Conservation (phyloP, 1,139 yeast species). For the Hyphopichia fennica region DNA sequence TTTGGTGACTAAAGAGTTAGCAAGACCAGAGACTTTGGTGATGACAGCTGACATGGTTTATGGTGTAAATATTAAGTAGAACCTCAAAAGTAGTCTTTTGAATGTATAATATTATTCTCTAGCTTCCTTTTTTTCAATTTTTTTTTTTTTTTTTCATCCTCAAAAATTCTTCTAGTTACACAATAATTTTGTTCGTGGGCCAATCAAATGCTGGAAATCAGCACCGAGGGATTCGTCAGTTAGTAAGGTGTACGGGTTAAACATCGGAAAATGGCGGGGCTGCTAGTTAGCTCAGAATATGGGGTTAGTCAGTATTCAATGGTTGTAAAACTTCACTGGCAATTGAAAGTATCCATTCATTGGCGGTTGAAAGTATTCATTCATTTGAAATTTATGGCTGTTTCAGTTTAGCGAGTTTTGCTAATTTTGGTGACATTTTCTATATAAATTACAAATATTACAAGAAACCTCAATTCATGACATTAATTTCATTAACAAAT, state of each 20-base stretch:
- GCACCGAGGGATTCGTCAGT: background rate
- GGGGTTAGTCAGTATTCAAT: no score
- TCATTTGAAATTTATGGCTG: no score
- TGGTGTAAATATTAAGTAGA: background rate
- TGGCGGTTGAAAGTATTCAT: no score
- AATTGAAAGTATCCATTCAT: no score
- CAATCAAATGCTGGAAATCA: background rate
- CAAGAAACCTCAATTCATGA: no score
- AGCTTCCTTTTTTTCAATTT: background rate
- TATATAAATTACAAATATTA: no score
- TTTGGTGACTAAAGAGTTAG: conserved; percentile 37
- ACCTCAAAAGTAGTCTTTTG: background rate
- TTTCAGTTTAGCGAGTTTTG: no score
- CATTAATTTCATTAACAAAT: no score
- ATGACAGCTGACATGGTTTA: conserved; percentile 47
- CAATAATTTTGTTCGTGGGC: background rate
- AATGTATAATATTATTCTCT: background rate
- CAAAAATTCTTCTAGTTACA: background rate
- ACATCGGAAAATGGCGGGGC: no score
- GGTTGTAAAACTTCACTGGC: no score
- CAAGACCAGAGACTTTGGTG: conserved; percentile 47
- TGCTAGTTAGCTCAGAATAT: no score
- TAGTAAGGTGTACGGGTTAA: background rate
- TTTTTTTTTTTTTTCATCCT: background rate
- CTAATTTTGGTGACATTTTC: no score